Evolutionary conservation across 208 protist genomes (phyloP).

Genomic region (Endotrypanum monterogeii): DNA sequence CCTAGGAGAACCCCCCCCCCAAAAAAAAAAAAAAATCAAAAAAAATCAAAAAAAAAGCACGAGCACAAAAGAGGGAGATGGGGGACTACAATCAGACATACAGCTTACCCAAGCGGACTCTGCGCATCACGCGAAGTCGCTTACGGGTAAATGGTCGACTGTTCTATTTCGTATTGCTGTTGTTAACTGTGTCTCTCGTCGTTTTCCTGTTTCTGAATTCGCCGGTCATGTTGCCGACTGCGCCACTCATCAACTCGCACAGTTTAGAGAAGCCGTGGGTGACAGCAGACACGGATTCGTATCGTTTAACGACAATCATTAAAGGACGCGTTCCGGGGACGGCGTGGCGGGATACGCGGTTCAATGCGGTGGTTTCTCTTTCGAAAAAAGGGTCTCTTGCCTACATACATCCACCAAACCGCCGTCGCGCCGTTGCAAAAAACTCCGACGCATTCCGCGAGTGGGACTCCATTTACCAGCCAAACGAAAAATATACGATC

Average conservation of each 20-base stretch:
- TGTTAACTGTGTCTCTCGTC: not conserved
- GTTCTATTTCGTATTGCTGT: not conserved
- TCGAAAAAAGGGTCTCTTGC: not conserved
- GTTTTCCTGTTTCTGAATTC: not conserved
- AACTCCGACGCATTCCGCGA: not conserved
- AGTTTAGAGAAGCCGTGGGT: slow-evolving; percentile 18
- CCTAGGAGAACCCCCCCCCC: no score
- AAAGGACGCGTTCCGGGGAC: slow-evolving; percentile 6
- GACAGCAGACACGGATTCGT: not conserved
- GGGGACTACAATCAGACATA: not conserved
- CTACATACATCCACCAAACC: slow-evolving; percentile 11
- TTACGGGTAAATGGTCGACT: not conserved
- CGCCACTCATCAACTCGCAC: no score
- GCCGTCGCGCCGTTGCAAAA: not conserved
- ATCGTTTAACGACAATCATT: not conserved
- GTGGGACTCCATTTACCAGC: slow-evolving; percentile 33
- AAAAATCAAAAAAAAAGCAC: not conserved
- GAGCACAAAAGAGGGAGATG: not conserved
- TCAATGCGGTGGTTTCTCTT: slow-evolving; percentile 2
- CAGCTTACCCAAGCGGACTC: slow-evolving; percentile 6
- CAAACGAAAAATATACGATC: slow-evolving; percentile 21
- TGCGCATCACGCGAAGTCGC: slow-evolving; percentile 7
- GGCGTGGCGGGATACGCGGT: slow-evolving; percentile 4
- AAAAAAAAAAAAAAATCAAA: no score
- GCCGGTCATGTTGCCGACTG: not conserved